Evolutionary conservation across 345 rosid genomes (phyloP).

Genomic region (Syzygium aqueum): DNA sequence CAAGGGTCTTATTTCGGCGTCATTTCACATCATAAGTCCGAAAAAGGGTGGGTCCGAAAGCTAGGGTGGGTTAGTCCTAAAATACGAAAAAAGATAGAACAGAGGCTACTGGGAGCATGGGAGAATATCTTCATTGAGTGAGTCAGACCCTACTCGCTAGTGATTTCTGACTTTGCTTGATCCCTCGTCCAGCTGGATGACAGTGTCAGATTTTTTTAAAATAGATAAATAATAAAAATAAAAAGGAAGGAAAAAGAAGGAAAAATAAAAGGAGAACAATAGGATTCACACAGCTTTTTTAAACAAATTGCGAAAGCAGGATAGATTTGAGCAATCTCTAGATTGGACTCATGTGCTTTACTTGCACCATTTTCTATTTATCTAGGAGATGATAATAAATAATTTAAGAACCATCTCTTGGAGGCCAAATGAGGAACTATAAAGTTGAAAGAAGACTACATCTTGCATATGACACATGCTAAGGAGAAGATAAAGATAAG

Average conservation of each 20-base stretch:
- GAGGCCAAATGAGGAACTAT: neutral
- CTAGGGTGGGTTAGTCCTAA: neutral
- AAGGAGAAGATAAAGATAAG: neutral
- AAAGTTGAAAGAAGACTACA: neutral
- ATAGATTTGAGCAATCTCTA: neutral
- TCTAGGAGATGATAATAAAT: neutral
- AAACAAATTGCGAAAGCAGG: neutral
- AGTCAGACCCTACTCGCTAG: slow-evolving; percentile 33
- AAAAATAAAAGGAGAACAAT: neutral
- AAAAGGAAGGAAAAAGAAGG: neutral
- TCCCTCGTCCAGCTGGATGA: neutral
- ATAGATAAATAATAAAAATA: neutral
- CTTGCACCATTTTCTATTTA: neutral
- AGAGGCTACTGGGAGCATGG: neutral
- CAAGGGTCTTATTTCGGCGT: neutral
- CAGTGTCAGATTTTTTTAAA: neutral
- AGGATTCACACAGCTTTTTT: neutral
- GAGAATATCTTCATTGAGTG: slow-evolving; percentile 11
- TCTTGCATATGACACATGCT: neutral
- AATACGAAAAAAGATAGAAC: neutral
- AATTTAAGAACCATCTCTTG: neutral
- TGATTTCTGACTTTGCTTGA: slow-evolving; percentile 20
- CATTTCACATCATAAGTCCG: neutral
- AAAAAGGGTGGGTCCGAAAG: neutral
- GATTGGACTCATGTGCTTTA: neutral